Evolutionary conservation across 2,329 filamentous ascomycete species (phyloP).

Genomic region (Fusarium guadeloupense): DNA sequence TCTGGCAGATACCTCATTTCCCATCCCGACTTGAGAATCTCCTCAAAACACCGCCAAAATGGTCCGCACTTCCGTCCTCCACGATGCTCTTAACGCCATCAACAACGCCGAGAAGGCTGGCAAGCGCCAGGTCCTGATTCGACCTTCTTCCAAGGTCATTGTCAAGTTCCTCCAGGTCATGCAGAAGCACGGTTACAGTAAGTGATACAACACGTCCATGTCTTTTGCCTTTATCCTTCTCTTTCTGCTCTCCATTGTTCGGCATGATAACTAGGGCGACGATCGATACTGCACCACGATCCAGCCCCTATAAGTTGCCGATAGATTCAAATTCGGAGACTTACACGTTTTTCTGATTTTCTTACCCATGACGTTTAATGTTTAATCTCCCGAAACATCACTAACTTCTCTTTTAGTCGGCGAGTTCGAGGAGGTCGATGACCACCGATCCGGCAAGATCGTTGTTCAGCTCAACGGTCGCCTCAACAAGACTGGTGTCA

Average conservation of each 20-base stretch:
- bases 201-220: slow-evolving; percentile 52
- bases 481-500: slow-evolving; percentile 99
- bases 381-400: slow-evolving; percentile 95
- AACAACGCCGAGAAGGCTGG: slow-evolving; percentile 99
- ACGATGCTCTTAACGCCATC: slow-evolving; percentile 99
- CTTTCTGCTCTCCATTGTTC: slow-evolving; percentile 59
- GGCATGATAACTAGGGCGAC: slow-evolving; percentile 99
- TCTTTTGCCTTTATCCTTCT: not conserved
- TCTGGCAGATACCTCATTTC: slow-evolving; percentile 72
- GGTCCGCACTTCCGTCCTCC: slow-evolving; percentile 99
- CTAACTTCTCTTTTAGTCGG: slow-evolving; percentile 77
- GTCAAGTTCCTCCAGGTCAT: slow-evolving; percentile 99
- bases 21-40: slow-evolving; percentile 81
- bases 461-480: slow-evolving; percentile 99
- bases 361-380: slow-evolving; percentile 77
- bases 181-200: slow-evolving; percentile 97
- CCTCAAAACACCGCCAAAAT: slow-evolving; percentile 78
- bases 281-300: slow-evolving; percentile 81
- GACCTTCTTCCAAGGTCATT: slow-evolving; percentile 99
- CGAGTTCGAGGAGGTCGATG: slow-evolving; percentile 99
- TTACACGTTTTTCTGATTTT: slow-evolving; percentile 91
- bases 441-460: slow-evolving; percentile 99
- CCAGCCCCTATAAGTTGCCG: slow-evolving; percentile 99
- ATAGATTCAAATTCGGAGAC: slow-evolving; percentile 88
- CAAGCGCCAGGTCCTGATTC: slow-evolving; percentile 99